Percentiles rank a stretch among this genome's conserved stretches.
Conservation (phyloP, 495 filamentous ascomycete species). For the Podospora pseudopauciseta region DNA sequence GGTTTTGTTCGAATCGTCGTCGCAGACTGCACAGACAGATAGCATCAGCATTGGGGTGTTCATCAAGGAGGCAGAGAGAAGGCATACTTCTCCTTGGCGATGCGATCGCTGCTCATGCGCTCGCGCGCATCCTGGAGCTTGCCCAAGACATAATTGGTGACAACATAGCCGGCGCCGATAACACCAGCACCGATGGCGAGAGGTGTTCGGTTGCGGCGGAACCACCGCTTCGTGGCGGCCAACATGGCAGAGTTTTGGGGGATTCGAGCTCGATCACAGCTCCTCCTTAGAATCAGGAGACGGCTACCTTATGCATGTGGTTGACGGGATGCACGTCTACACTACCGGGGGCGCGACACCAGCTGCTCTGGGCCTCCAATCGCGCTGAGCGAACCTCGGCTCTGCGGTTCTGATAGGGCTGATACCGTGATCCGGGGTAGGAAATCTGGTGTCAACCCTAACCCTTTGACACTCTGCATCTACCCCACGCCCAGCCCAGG, state of each 20-base stretch:
- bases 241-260: conserved; percentile 58
- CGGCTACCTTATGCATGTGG: too few relatives aligned
- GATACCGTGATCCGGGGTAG: conserved; percentile 11
- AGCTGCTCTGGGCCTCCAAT: conserved; percentile 10
- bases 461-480: neutral
- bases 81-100: conserved; percentile 89
- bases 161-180: conserved; percentile 85
- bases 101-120: conserved; percentile 91
- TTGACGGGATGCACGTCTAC: too few relatives aligned
- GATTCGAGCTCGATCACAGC: neutral
- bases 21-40: conserved; percentile 59
- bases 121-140: conserved; percentile 91
- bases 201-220: conserved; percentile 84
- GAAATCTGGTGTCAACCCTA: conserved; percentile 5
- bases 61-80: neutral
- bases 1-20: conserved; percentile 95
- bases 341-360: neutral
- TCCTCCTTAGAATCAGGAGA: neutral
- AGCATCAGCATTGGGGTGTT: neutral
- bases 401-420: conserved; percentile 23
- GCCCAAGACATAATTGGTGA: conserved; percentile 81
- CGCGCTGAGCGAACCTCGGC: conserved; percentile 23
- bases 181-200: conserved; percentile 84
- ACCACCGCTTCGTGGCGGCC: conserved; percentile 76
- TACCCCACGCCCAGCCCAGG: neutral